A percentile compares a stretch with the other conserved stretches of the same genome.
Conservation (phyloP, 2,329 filamentous ascomycete species). For the Cadophora sp. region DNA sequence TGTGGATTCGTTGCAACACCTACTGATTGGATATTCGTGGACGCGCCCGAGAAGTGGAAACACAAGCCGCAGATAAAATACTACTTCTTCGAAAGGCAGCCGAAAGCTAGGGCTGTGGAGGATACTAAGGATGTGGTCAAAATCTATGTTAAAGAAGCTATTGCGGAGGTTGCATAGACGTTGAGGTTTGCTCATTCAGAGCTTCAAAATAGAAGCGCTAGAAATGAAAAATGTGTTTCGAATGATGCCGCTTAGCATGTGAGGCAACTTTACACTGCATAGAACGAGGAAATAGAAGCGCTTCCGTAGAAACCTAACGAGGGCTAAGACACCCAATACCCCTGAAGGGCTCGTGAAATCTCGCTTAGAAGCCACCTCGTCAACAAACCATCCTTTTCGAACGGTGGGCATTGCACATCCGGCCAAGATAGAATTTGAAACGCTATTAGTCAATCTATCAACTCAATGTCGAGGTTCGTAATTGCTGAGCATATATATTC, state of each 20-base stretch:
- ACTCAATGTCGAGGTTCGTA: too few species aligned
- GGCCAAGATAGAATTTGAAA: too few species aligned
- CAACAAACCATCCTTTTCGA: neutral
- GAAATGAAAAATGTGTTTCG: neutral
- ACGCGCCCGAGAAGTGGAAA: constrained; percentile 32
- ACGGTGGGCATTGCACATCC: too few species aligned
- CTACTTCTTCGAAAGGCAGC: constrained; percentile 28
- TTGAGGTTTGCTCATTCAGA: neutral
- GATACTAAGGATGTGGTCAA: neutral
- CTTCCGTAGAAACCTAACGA: neutral
- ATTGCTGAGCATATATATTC: too few species aligned
- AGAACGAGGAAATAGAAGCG: neutral
- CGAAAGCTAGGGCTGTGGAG: neutral
- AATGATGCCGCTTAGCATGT: neutral
- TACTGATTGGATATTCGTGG: constrained; percentile 22
- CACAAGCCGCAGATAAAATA: constrained; percentile 25
- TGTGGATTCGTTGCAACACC: constrained; percentile 28
- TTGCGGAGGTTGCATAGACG: neutral
- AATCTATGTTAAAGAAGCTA: neutral
- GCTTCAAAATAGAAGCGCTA: neutral
- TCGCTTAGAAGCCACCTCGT: neutral
- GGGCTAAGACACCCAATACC: neutral
- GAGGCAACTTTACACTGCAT: neutral
- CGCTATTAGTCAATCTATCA: too few species aligned
- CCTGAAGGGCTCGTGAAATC: neutral